Conservation (phyloP, 2,329 filamentous ascomycete genomes). For the Fusarium albosuccineum region DNA sequence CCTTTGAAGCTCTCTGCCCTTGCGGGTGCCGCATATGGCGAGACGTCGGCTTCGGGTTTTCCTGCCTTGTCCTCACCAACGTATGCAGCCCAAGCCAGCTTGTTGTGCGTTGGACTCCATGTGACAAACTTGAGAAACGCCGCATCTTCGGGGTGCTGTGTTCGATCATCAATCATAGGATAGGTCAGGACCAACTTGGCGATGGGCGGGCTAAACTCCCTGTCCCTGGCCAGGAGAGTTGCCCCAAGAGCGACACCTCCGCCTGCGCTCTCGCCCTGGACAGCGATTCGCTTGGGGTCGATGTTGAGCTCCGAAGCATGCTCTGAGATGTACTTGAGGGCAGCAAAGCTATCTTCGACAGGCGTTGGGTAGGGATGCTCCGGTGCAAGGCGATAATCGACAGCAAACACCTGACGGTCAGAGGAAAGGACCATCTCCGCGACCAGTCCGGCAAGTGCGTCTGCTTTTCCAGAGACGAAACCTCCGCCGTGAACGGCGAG, state of each 20-base stretch:
- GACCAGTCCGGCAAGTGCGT: conserved; percentile 10
- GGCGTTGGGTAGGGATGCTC: conserved; percentile 30
- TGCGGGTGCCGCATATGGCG: conserved; percentile 36
- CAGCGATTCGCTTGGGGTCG: conserved; percentile 27
- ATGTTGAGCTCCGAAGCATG: conserved; percentile 35
- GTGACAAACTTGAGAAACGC: conserved; percentile 26
- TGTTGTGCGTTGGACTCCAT: conserved; percentile 25
- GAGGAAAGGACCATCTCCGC: conserved; percentile 9
- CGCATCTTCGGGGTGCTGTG: neutral
- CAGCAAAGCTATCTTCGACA: conserved; percentile 36
- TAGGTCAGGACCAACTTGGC: conserved; percentile 37
- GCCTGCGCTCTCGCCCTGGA: conserved; percentile 38
- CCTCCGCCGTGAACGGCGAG: conserved; percentile 38
- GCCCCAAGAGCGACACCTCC: conserved; percentile 26
- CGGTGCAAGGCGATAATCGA: conserved; percentile 41
- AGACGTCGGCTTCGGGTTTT: conserved; percentile 19
- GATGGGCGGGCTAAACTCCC: conserved; percentile 24
- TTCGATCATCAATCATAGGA: conserved; percentile 39
- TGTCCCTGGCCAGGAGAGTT: conserved; percentile 35
- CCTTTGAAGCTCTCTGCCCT: conserved; percentile 29
- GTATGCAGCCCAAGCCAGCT: conserved; percentile 35
- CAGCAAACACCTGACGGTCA: conserved; percentile 32
- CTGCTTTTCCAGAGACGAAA: conserved; percentile 24
- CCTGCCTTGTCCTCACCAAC: conserved; percentile 38
- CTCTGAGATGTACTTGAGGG: conserved; percentile 26